These are phyloP conservation scores for Malus sieversii DNA, from an alignment of 306 rosid species.

Conservation along the genomic window DNA sequence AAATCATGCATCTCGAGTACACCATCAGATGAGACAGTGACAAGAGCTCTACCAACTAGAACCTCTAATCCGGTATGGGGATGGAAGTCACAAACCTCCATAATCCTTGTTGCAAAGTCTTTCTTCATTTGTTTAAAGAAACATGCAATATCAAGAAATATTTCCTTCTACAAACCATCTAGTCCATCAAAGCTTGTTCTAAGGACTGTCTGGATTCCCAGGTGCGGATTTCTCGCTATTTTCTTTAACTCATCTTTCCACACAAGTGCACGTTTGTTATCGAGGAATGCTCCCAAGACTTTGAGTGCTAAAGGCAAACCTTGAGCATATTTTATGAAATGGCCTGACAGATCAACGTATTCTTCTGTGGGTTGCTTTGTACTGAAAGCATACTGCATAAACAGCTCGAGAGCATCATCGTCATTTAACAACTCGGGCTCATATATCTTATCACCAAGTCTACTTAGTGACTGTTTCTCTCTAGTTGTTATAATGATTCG, in stretches of 20 bases:
- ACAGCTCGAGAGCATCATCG: slow-evolving; percentile 10
- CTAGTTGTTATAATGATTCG: too few species aligned
- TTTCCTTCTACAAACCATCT: too few species aligned
- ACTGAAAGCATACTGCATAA: slow-evolving; percentile 6
- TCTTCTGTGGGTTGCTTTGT: neutral
- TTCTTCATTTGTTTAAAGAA: too few species aligned
- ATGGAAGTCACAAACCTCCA: slow-evolving; percentile 14
- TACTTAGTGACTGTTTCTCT: too few species aligned
- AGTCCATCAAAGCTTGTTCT: too few species aligned
- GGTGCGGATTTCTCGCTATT: neutral
- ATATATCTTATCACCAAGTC: neutral
- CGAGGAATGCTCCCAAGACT: slow-evolving; percentile 6
- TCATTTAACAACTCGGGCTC: neutral
- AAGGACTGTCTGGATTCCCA: too few species aligned
- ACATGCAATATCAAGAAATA: too few species aligned
- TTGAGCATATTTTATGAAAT: neutral
- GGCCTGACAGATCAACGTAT: neutral
- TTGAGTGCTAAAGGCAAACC: slow-evolving; percentile 5
- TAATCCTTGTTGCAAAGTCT: slow-evolving; percentile 12
- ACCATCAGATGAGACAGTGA: slow-evolving; percentile 1
- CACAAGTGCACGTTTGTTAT: neutral
- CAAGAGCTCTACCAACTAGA: slow-evolving; percentile 22
- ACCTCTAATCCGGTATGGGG: slow-evolving; percentile 23
- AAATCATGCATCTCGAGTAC: neutral
- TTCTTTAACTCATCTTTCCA: slow-evolving; percentile 5